These are phyloP conservation scores for Pseudogymnoascus sp. DNA, from an alignment of 2,329 filamentous ascomycete genomes.

Conservation along the genomic window DNA sequence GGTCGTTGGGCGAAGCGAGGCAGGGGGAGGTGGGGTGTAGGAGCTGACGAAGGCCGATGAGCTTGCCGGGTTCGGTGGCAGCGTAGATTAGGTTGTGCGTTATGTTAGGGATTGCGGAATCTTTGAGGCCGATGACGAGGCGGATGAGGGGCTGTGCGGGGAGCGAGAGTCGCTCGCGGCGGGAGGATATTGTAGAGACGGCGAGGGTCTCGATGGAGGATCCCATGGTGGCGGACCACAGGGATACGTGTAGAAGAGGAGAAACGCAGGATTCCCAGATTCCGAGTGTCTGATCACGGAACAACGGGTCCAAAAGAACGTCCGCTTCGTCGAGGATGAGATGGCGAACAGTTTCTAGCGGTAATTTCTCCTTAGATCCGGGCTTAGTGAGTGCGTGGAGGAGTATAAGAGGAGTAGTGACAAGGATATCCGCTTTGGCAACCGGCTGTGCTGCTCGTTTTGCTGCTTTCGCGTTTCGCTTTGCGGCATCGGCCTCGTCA, in stretches of 20 bases:
- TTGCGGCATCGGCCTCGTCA: conserved; percentile 22
- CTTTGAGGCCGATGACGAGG: conserved; percentile 91
- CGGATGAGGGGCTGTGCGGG: conserved; percentile 51
- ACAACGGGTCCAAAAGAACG: conserved; percentile 83
- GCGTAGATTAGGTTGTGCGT: conserved; percentile 83
- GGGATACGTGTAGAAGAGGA: conserved; percentile 60
- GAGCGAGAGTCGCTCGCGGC: conserved; percentile 34
- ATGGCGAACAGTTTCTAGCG: conserved; percentile 59
- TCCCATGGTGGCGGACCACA: conserved; percentile 97
- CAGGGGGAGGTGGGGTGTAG: conserved; percentile 63
- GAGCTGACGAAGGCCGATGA: conserved; percentile 82
- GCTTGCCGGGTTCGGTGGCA: conserved; percentile 86
- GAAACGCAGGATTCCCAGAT: conserved; percentile 76
- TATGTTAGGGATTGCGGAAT: conserved; percentile 89
- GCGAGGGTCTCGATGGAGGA: conserved; percentile 81
- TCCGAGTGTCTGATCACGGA: conserved; percentile 76
- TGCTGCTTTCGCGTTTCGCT: conserved; percentile 20
- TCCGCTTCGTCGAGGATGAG: conserved; percentile 91
- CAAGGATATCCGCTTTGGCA: conserved; percentile 69
- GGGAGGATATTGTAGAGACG: conserved; percentile 53
- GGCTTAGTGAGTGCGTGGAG: conserved; percentile 59
- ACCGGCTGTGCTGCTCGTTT: conserved; percentile 35
- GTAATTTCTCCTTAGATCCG: conserved; percentile 31
- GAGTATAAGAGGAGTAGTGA: conserved; percentile 71
- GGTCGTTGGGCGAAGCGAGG: conserved; percentile 32